Conservation (phyloP, 2,329 filamentous ascomycete species). For the Xylaria multiplex region DNA sequence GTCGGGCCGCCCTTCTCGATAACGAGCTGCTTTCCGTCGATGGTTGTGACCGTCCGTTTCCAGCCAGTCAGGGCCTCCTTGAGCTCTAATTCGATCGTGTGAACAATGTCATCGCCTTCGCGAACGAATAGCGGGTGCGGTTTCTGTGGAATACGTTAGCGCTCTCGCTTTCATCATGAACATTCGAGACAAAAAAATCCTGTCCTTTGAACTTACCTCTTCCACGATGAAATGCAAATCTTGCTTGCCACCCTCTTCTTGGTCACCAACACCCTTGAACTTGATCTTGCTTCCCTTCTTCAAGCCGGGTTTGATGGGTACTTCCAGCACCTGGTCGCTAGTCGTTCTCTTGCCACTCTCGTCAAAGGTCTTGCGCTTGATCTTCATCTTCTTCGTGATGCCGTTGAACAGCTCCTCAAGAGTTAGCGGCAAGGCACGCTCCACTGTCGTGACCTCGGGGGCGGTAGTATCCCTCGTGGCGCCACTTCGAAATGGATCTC, state of each 20-base stretch:
- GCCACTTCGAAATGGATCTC: constrained; percentile 42
- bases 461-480: constrained; percentile 60
- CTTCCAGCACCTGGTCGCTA: constrained; percentile 90
- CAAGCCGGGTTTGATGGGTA: constrained; percentile 93
- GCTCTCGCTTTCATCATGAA: neutral
- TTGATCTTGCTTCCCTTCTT: constrained; percentile 99
- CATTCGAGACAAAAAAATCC: neutral
- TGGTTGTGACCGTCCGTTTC: constrained; percentile 90
- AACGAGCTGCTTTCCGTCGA: constrained; percentile 86
- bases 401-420: constrained; percentile 91
- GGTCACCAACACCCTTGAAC: constrained; percentile 96
- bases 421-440: constrained; percentile 81
- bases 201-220: constrained; percentile 72
- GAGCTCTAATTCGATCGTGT: constrained; percentile 81
- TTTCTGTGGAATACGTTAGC: constrained; percentile 72
- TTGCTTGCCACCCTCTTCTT: constrained; percentile 94
- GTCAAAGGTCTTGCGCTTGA: constrained; percentile 96
- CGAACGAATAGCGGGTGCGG: constrained; percentile 84
- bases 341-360: constrained; percentile 83
- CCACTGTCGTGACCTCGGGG: constrained; percentile 89
- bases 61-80: constrained; percentile 97
- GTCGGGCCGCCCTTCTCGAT: constrained; percentile 87
- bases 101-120: constrained; percentile 86
- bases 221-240: constrained; percentile 95
- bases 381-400: constrained; percentile 95